These are phyloP conservation scores for Aspergillus steynii DNA, from an alignment of 495 filamentous ascomycete genomes.

Conservation along the genomic window DNA sequence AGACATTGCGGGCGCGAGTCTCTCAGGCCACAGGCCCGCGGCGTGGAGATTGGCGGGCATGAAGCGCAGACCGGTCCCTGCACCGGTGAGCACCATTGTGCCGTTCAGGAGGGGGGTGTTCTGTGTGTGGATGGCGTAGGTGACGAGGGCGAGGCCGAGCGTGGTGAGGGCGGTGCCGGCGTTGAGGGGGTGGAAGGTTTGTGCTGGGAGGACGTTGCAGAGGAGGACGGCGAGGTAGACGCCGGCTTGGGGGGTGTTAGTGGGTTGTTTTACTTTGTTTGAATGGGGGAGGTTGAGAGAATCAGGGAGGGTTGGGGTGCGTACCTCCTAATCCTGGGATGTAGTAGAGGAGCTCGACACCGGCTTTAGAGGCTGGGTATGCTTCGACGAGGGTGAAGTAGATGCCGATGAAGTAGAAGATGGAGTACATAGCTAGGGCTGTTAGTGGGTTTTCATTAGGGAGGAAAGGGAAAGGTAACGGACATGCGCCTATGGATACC, in stretches of 20 bases:
- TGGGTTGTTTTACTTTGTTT: not conserved
- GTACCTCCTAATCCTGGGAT: constrained; percentile 43
- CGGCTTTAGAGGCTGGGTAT: constrained; percentile 46
- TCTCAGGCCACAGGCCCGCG: constrained; percentile 51
- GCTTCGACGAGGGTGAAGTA: constrained; percentile 58
- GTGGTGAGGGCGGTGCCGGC: constrained; percentile 50
- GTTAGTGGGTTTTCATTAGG: constrained; percentile 6
- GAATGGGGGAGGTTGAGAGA: no score
- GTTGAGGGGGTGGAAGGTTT: constrained; percentile 54
- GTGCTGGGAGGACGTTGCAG: constrained; percentile 55
- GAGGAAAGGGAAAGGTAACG: not conserved
- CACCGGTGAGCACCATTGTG: constrained; percentile 60
- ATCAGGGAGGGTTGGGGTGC: not conserved
- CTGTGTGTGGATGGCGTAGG: constrained; percentile 44
- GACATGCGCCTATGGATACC: constrained; percentile 51
- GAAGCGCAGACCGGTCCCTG: constrained; percentile 51
- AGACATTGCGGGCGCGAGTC: constrained; percentile 51
- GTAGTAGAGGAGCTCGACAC: constrained; percentile 51
- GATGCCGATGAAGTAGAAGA: constrained; percentile 62
- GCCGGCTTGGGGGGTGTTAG: constrained; percentile 35
- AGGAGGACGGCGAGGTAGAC: constrained; percentile 54
- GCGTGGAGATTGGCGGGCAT: constrained; percentile 55
- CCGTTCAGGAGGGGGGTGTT: constrained; percentile 49
- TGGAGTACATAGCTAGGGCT: constrained; percentile 39
- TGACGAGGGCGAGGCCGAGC: constrained; percentile 47